Base-by-base conservation (phyloP, 495 filamentous ascomycete genomes). In the Penicillium verhagenii region DNA sequence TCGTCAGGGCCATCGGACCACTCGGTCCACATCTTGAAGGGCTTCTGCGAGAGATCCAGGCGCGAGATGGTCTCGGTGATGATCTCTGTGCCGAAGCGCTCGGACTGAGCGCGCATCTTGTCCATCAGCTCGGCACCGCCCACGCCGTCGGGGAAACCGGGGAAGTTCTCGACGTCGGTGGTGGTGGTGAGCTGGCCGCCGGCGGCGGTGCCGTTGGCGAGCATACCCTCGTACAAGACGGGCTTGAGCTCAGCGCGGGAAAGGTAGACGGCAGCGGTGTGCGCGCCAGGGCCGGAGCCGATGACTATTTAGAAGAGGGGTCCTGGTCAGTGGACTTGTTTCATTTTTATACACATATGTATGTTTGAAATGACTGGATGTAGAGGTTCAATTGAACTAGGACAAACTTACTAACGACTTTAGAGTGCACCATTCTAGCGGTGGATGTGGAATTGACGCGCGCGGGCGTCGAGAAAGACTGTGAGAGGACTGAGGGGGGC, bases 111-210 rank as follows among this genome's bases (percentile, higher is more conserved):
- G 72, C 90, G 87, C 94, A 99, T 97, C 58, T 85, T 81, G 55
- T 96, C 94, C 94, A 98, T 98, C 53, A 98, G 76, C 67, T 89
- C 85, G 44, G 79, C 63, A 35, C 94, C 94, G 68, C 89, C 87
- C 65, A 97, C 90, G 53, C 89, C 91, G 46, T 87, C 80, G 54
- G 88, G 89, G 78, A 96, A 98, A 31, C 94, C 94, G 47, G 94
- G 94, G 75, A 85, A 98, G 77, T 98, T 98, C 80, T 98, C 94
- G 50, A 98, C 85, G 56, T 98, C 94, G 64, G 96, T 97, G 53
- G 94, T 98, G 33, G 94, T 98, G 21, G 94, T 98, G 52, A 98
- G 78, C 78, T 98, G 94, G 28, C 94, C 94, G 63, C 94, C 94
- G 45, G 94, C 88, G 6, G 94, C 94, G 69, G 95, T 94, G 62